Base-by-base conservation (phyloP, 2,329 filamentous ascomycete genomes). In the Fusarium redolens region DNA sequence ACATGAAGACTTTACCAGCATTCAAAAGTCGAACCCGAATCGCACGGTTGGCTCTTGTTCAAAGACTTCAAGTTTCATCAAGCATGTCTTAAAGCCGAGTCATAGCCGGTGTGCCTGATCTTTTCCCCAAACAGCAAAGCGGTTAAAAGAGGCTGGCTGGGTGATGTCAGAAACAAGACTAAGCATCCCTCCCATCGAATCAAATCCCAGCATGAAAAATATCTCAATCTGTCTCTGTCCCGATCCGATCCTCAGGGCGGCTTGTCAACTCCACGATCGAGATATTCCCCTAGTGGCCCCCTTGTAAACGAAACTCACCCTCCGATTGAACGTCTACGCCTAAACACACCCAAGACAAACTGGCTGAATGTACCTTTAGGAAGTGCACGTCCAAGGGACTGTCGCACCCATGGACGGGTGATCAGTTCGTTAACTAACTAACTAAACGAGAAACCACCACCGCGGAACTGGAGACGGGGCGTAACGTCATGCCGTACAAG, bases 231-330 rank as follows among this genome's bases (percentile, higher is more conserved):
- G 47, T 61, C 30, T 61, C 43, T 48, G 22, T 31, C 64, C 28
- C 18, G 44, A 55, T 45, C 35, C 65, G 65, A 65, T 69, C 40
- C 15, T 58, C 37, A 69, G 58, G 45, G 51, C 48, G 37, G 58
- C 58, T 59, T 65, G 65, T 44, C 58, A 69, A 65, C 66, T 69
- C 51, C 58, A 54, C 65, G 66, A 69, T 69, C 66, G 65, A 52
- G 51, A 25, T n/a, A 38, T 33, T 35, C n/a, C 15, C 18, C 47
- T 69, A 69, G 65, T 25, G 66, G 65, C 59, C 44, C 33, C 20
- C 33, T n/a, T 25, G 31, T 48, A 20, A 33, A 22, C 31, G 1
- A 25, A 51, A 12, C 54, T 65, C 47, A 41, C 31, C 9, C 33
- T 41, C n/a, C 30, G 30, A 51, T 35, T 25, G n/a, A 35, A 20